phyloP scores from a whole-genome alignment of 2,329 filamentous ascomycete genomes.

The Neopestalotiopsis rosae region DNA sequence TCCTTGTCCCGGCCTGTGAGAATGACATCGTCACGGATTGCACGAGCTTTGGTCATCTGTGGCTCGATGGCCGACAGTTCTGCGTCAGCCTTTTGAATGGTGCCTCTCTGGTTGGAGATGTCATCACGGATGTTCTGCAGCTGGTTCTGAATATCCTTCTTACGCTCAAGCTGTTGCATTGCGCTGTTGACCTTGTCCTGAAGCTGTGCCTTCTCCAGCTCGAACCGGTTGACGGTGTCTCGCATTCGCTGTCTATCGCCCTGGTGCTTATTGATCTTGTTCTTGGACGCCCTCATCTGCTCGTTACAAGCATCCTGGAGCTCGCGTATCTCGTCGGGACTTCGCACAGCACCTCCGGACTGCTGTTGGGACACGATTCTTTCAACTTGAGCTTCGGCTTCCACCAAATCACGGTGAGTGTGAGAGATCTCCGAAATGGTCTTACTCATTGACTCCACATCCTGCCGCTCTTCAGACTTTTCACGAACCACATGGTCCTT shows the following conservation, averaged over 20 bases:
- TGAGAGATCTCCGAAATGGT: conserved; percentile 78
- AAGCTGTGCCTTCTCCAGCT: conserved; percentile 79
- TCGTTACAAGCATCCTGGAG: conserved; percentile 72
- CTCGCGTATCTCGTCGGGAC: conserved; percentile 83
- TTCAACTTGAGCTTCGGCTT: conserved; percentile 75
- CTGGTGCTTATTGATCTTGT: conserved; percentile 67
- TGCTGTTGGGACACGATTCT: conserved; percentile 79
- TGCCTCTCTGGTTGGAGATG: conserved; percentile 70
- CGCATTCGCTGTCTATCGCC: conserved; percentile 75
- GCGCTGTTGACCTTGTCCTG: conserved; percentile 74
- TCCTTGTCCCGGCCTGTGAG: conserved; percentile 75
- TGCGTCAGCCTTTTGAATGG: conserved; percentile 71
- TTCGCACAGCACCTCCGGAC: conserved; percentile 66
- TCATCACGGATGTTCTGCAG: conserved; percentile 76
- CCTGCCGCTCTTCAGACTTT: conserved; percentile 68
- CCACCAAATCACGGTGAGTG: conserved; percentile 72
- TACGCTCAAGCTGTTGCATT: conserved; percentile 80
- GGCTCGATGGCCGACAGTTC: conserved; percentile 79
- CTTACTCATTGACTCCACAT: conserved; percentile 77
- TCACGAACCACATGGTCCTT: conserved; percentile 71
- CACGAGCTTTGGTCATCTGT: conserved; percentile 75
- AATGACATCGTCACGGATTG: conserved; percentile 77
- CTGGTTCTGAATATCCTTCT: conserved; percentile 70
- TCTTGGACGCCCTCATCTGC: conserved; percentile 68
- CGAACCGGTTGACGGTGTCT: conserved; percentile 70